Conservation (phyloP, 495 filamentous ascomycete species). For the Penicillium cataractarum region DNA sequence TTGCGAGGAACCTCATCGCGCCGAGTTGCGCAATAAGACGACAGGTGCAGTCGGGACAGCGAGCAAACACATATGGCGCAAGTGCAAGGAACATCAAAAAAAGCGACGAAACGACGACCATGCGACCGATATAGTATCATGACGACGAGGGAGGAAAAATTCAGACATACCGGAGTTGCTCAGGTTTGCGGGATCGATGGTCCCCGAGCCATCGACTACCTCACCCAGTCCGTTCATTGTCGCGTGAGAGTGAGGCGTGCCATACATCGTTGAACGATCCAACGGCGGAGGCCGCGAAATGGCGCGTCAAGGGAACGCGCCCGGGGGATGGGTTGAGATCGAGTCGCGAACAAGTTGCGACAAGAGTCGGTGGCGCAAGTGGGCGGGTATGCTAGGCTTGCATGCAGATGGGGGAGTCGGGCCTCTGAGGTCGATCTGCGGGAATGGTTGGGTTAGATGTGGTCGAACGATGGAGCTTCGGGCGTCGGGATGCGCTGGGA, state of each 20-base stretch:
- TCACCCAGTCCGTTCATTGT: slow-evolving; percentile 65
- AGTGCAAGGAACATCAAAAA: slow-evolving; percentile 1
- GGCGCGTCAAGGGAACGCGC: slow-evolving; percentile 44
- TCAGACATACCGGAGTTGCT: slow-evolving; percentile 62
- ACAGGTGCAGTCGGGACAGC: background rate
- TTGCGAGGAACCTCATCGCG: slow-evolving; percentile 1
- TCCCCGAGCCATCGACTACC: slow-evolving; percentile 72
- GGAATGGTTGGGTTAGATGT: slow-evolving; percentile 21
- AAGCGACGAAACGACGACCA: background rate
- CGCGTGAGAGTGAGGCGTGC: slow-evolving; percentile 53
- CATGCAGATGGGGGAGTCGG: slow-evolving; percentile 25
- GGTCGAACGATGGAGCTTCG: slow-evolving; percentile 22
- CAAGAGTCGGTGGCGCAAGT: slow-evolving; percentile 29
- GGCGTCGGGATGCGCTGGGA: slow-evolving; percentile 24
- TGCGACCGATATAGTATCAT: background rate
- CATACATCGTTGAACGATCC: slow-evolving; percentile 55
- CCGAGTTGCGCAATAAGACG: slow-evolving; percentile 10
- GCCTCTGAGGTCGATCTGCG: slow-evolving; percentile 26
- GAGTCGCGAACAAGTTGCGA: slow-evolving; percentile 25
- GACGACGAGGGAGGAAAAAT: slow-evolving; percentile 3
- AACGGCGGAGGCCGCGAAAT: slow-evolving; percentile 41
- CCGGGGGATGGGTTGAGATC: slow-evolving; percentile 21
- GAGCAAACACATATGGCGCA: slow-evolving; percentile 1
- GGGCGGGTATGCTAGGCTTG: slow-evolving; percentile 31
- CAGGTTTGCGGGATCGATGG: slow-evolving; percentile 78